These are phyloP conservation scores for Boechera retrofracta DNA, from an alignment of 345 rosid genomes.

Conservation along the genomic window DNA sequence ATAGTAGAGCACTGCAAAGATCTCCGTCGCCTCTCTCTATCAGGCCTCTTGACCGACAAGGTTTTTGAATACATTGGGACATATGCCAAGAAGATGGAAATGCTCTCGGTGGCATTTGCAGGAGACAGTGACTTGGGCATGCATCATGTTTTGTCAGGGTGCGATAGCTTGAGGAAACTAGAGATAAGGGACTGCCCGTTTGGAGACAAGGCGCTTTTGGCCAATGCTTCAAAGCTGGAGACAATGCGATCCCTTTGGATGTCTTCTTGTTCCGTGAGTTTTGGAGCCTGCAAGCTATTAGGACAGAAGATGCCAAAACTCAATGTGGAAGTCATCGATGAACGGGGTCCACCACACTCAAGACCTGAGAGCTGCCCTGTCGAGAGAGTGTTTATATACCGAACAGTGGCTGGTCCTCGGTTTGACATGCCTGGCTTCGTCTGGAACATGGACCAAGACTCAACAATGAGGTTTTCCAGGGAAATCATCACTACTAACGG, in stretches of 20 bases:
- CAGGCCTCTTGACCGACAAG: slow-evolving; percentile 88
- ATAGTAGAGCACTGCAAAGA: slow-evolving; percentile 88
- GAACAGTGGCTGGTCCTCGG: slow-evolving; percentile 86
- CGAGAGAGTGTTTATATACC: slow-evolving; percentile 84
- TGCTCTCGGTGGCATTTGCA: slow-evolving; percentile 96
- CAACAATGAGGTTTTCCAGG: slow-evolving; percentile 42
- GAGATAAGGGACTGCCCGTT: slow-evolving; percentile 96
- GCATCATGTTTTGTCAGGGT: slow-evolving; percentile 88
- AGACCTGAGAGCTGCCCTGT: slow-evolving; percentile 79
- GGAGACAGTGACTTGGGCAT: slow-evolving; percentile 92
- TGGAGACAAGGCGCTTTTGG: slow-evolving; percentile 91
- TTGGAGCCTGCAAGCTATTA: slow-evolving; percentile 79
- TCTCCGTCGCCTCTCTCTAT: slow-evolving; percentile 86
- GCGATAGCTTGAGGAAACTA: slow-evolving; percentile 82
- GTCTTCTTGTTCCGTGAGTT: slow-evolving; percentile 93
- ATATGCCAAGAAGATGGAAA: slow-evolving; percentile 83
- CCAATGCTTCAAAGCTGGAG: slow-evolving; percentile 96
- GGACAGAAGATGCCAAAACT: slow-evolving; percentile 88
- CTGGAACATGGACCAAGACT: slow-evolving; percentile 65
- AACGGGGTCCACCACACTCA: slow-evolving; percentile 63
- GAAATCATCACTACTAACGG: slow-evolving; percentile 43
- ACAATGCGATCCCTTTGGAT: slow-evolving; percentile 99
- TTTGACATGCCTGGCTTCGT: slow-evolving; percentile 83
- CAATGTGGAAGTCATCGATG: slow-evolving; percentile 93
- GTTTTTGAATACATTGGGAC: slow-evolving; percentile 88